Conservation (phyloP, 352 stramenopile genomes). For the Thalassiosira sp. region DNA sequence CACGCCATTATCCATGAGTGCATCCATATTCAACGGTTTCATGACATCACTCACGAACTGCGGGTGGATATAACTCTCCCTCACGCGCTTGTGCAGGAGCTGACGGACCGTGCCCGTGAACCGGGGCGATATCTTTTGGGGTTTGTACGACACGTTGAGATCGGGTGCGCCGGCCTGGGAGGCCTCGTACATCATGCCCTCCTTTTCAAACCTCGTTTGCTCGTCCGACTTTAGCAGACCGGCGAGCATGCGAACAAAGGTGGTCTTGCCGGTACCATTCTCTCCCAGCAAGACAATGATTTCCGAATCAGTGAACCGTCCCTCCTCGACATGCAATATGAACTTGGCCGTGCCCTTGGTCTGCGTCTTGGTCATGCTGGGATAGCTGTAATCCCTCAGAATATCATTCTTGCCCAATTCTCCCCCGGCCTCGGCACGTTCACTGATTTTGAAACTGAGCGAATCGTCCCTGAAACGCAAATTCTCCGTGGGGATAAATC, state of each 20-base stretch:
- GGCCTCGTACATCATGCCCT: slow-evolving; percentile 74
- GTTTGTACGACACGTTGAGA: slow-evolving; percentile 96
- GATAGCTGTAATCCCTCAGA: slow-evolving; percentile 94
- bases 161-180: slow-evolving; percentile 80
- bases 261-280: slow-evolving; percentile 99
- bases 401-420: slow-evolving; percentile 88
- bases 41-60: slow-evolving; percentile 99
- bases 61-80: slow-evolving; percentile 96
- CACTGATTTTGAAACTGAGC: slow-evolving; percentile 95
- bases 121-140: slow-evolving; percentile 97
- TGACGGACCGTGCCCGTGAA: slow-evolving; percentile 95
- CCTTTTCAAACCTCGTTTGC: slow-evolving; percentile 81
- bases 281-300: slow-evolving; percentile 98
- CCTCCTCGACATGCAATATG: slow-evolving; percentile 96
- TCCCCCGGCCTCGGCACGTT: slow-evolving; percentile 89
- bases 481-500: slow-evolving; percentile 99
- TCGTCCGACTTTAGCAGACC: slow-evolving; percentile 98
- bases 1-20: slow-evolving; percentile 98
- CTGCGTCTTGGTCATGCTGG: slow-evolving; percentile 98
- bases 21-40: slow-evolving; percentile 96
- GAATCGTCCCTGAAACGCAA: slow-evolving; percentile 98
- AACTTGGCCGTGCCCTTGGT: slow-evolving; percentile 90
- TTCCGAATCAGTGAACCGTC: slow-evolving; percentile 97
- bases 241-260: slow-evolving; percentile 99
- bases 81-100: slow-evolving; percentile 97